Conservation (phyloP, 495 filamentous ascomycete genomes). For the Extremus antarcticus region DNA sequence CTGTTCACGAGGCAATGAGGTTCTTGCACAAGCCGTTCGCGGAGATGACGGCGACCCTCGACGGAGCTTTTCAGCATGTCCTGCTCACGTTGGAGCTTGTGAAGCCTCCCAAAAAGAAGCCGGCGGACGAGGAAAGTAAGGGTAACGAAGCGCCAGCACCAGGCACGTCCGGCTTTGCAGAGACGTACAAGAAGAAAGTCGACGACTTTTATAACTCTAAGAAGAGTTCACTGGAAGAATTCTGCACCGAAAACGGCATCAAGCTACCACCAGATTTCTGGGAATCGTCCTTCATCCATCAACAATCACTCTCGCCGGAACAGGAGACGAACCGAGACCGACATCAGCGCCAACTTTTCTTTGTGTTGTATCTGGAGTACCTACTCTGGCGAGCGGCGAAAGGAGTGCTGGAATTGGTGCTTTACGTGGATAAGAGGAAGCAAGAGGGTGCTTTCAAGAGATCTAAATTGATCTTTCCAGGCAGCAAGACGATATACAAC, state of each 20-base stretch:
- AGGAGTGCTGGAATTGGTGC: constrained; percentile 53
- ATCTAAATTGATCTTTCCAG: constrained; percentile 53
- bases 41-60: constrained; percentile 53
- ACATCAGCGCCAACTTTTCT: constrained; percentile 58
- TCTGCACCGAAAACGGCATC: constrained; percentile 46
- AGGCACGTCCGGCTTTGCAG: constrained; percentile 52
- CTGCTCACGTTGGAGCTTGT: constrained; percentile 38
- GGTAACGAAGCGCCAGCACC: constrained; percentile 42
- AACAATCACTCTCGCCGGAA: constrained; percentile 1
- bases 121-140: constrained; percentile 35
- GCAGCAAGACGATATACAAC: constrained; percentile 50
- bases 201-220: constrained; percentile 47
- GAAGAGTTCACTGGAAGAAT: constrained; percentile 38
- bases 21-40: constrained; percentile 63
- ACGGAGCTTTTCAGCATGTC: constrained; percentile 61
- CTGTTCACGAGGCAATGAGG: constrained; percentile 69
- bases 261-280: constrained; percentile 41
- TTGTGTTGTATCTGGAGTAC: constrained; percentile 62
- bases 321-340: constrained; percentile 27
- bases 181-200: constrained; percentile 45
- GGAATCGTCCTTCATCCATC: constrained; percentile 22
- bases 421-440: constrained; percentile 57
- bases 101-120: constrained; percentile 36
- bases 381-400: constrained; percentile 53
- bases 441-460: constrained; percentile 53